Base-by-base conservation (phyloP, 164 flowering plant genomes). In the Magnolia kwangsiensis region DNA sequence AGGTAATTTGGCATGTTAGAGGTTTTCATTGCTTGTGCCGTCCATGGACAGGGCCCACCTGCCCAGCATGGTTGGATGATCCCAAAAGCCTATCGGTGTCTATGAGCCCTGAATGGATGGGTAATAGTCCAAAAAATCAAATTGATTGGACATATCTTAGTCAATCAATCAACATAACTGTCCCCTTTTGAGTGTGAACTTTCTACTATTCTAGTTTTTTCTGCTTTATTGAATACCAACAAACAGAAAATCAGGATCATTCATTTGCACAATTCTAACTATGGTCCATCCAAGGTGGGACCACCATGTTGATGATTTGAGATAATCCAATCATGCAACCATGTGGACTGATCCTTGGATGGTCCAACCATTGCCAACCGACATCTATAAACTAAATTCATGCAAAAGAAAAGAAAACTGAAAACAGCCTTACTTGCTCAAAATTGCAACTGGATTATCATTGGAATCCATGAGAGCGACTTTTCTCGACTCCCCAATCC, bases 391-490 rank as follows among this genome's bases (percentile, higher is more conserved):
- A 55, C 2, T 8, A 16, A 55, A 55, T 55, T 55, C 61, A 55
- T 55, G 18, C 61, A 13, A 55, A 55, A 16, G 45, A 55, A 10
- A 10, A 23, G 24, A 64, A 21, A 64, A 20, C 3, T 19, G 9
- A 18, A 19, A 20, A 37, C 4, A 2, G 1, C 16, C 95, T 87
- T 86, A 94, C 99, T 89, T 83, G 79, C 69, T 91, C 69, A 96
- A 80, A 74, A 94, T 86, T 2, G 99, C 98, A 21, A 96, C 79
- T 0, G 82, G 86, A 23, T 89, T 82, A 55, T 82, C 86, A 16
- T 63, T 72, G 7, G 88, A 80, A 71, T 89, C 94, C 37, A 91
- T 83, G 24, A 96, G 97, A 14, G 97, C 93, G 63, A 96, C 97
- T 50, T 76, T 78, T 4, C 72, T 79, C n/a, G 88, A 82, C 72